phyloP scores from a whole-genome alignment of 805 yeast species.

The Diddensiella transvaalensis region DNA sequence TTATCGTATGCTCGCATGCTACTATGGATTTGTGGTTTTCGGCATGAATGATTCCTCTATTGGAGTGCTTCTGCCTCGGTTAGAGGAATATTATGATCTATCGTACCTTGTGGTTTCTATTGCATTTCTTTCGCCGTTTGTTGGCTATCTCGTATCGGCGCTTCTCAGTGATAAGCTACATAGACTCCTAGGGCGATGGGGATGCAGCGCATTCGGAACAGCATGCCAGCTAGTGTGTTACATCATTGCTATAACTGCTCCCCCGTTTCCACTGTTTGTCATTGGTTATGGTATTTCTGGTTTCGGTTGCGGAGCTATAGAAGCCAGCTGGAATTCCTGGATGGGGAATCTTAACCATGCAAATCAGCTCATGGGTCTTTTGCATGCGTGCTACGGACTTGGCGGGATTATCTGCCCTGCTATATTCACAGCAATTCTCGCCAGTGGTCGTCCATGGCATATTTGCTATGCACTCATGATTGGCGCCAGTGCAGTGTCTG shows the following conservation, averaged over 20 bases:
- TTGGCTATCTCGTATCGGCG: slow-evolving; percentile 56
- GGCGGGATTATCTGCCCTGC: slow-evolving; percentile 73
- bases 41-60: slow-evolving; percentile 61
- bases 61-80: slow-evolving; percentile 55
- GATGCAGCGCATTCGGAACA: slow-evolving; percentile 40
- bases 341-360: slow-evolving; percentile 45
- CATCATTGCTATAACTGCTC: slow-evolving; percentile 37
- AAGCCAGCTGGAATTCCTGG: slow-evolving; percentile 54
- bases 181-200: slow-evolving; percentile 44
- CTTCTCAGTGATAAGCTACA: slow-evolving; percentile 44
- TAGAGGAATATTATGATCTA: slow-evolving; percentile 46
- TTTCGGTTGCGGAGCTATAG: slow-evolving; percentile 53
- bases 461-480: slow-evolving; percentile 49
- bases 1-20: slow-evolving; percentile 13
- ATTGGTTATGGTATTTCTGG: slow-evolving; percentile 44
- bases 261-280: slow-evolving; percentile 43
- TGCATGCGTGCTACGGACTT: slow-evolving; percentile 68
- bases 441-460: slow-evolving; percentile 51
- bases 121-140: slow-evolving; percentile 49
- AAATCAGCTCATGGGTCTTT: slow-evolving; percentile 55
- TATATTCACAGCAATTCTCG: slow-evolving; percentile 53
- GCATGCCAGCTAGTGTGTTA: slow-evolving; percentile 39
- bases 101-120: slow-evolving; percentile 47
- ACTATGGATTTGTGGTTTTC: slow-evolving; percentile 39
- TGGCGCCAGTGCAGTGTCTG: slow-evolving; percentile 37